Conservation (phyloP, 306 rosid species). For the Cicer pinnatifidum region DNA sequence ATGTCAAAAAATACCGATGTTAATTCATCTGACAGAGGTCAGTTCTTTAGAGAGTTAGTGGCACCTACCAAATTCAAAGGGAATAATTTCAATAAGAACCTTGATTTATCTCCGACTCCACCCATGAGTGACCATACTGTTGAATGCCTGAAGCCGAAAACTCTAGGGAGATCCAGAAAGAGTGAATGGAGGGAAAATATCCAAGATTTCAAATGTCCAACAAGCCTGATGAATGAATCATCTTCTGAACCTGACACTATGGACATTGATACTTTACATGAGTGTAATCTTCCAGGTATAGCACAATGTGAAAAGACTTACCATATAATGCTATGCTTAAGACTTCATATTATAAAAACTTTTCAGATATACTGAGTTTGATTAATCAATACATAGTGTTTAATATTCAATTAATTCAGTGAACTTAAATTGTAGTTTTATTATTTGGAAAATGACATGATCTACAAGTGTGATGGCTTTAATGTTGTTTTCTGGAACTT, state of each 20-base stretch:
- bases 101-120: conserved; percentile 43
- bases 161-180: conserved; percentile 50
- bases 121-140: conserved; percentile 45
- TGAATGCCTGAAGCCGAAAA: conserved; percentile 55
- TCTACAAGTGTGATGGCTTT: conserved; percentile 35
- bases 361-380: conserved; percentile 10
- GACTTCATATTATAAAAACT: neutral
- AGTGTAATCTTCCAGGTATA: conserved; percentile 64
- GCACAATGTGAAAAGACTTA: conserved; percentile 18
- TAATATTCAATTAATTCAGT: conserved; percentile 32
- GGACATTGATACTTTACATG: conserved; percentile 66
- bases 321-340: conserved; percentile 12
- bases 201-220: conserved; percentile 47
- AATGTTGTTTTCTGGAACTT: conserved; percentile 30
- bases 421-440: conserved; percentile 23
- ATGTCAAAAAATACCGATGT: conserved; percentile 52
- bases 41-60: conserved; percentile 48
- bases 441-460: conserved; percentile 25
- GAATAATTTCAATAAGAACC: conserved; percentile 49
- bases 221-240: conserved; percentile 61
- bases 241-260: conserved; percentile 77
- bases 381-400: conserved; percentile 24
- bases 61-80: conserved; percentile 53
- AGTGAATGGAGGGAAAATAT: conserved; percentile 51
- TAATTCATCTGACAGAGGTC: conserved; percentile 53